These are phyloP conservation scores for Lachancea kluyveri DNA, from an alignment of 805 yeast genomes.

Conservation along the genomic window DNA sequence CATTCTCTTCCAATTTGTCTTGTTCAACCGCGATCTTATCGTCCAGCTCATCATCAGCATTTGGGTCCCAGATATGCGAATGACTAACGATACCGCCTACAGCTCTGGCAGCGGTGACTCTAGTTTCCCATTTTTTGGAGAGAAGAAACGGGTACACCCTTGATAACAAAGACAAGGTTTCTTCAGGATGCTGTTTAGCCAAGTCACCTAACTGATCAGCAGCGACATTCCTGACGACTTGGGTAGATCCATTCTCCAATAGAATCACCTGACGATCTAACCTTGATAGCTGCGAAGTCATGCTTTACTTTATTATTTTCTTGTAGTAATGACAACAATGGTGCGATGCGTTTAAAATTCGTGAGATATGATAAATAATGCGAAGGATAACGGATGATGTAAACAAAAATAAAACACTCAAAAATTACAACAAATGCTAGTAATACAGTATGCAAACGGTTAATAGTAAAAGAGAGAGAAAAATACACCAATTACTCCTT, in stretches of 20 bases:
- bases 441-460: too few relatives aligned
- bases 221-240: slow-evolving; percentile 89
- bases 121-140: slow-evolving; percentile 89
- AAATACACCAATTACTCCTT: too few relatives aligned
- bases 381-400: too few relatives aligned
- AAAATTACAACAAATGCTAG: too few relatives aligned
- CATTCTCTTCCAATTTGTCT: slow-evolving; percentile 20
- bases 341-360: too few relatives aligned
- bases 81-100: slow-evolving; percentile 86
- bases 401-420: too few relatives aligned
- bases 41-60: slow-evolving; percentile 30
- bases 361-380: too few relatives aligned
- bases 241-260: slow-evolving; percentile 92
- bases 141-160: slow-evolving; percentile 86
- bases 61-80: slow-evolving; percentile 82
- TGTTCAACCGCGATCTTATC: slow-evolving; percentile 15
- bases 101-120: slow-evolving; percentile 91
- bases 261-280: slow-evolving; percentile 40
- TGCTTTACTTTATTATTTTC: too few relatives aligned
- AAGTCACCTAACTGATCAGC: slow-evolving; percentile 95
- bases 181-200: slow-evolving; percentile 93
- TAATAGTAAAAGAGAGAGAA: too few relatives aligned
- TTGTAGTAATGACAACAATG: too few relatives aligned
- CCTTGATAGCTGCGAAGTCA: slow-evolving; percentile 36
- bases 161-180: slow-evolving; percentile 71